phyloP scores from a whole-genome alignment of 768 basidiomycete species.

The Serendipita sp. region DNA sequence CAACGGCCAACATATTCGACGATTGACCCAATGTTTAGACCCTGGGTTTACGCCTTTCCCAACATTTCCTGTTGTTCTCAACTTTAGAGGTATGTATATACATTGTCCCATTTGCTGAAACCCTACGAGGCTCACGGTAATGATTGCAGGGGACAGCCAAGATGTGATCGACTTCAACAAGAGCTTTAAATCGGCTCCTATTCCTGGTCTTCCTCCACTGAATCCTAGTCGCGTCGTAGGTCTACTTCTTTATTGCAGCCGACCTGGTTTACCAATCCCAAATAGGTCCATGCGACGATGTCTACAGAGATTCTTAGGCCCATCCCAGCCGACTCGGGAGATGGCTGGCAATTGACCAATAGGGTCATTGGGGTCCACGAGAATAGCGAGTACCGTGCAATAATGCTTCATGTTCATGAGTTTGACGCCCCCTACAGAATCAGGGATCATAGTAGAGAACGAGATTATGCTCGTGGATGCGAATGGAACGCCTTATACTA shows the following conservation, averaged over 20 bases:
- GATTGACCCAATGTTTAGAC: slow-evolving; percentile 24
- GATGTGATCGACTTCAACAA: slow-evolving; percentile 59
- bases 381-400: slow-evolving; percentile 42
- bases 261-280: background rate
- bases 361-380: slow-evolving; percentile 57
- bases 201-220: slow-evolving; percentile 55
- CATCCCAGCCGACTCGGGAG: slow-evolving; percentile 58
- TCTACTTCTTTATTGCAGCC: slow-evolving; percentile 1
- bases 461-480: slow-evolving; percentile 52
- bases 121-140: background rate
- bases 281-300: slow-evolving; percentile 62
- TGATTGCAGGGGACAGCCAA: slow-evolving; percentile 30
- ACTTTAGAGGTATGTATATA: slow-evolving; percentile 38
- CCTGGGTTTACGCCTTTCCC: slow-evolving; percentile 60
- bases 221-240: slow-evolving; percentile 56
- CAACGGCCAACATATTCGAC: background rate
- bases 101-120: background rate
- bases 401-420: background rate
- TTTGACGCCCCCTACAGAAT: slow-evolving; percentile 29
- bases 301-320: slow-evolving; percentile 64
- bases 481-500: slow-evolving; percentile 41
- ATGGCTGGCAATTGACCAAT: slow-evolving; percentile 60
- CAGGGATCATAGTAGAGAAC: slow-evolving; percentile 52
- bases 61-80: slow-evolving; percentile 70
- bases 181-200: slow-evolving; percentile 22